phyloP scores from a whole-genome alignment of 257 asterid genomes.

The Solanum sitiens region DNA sequence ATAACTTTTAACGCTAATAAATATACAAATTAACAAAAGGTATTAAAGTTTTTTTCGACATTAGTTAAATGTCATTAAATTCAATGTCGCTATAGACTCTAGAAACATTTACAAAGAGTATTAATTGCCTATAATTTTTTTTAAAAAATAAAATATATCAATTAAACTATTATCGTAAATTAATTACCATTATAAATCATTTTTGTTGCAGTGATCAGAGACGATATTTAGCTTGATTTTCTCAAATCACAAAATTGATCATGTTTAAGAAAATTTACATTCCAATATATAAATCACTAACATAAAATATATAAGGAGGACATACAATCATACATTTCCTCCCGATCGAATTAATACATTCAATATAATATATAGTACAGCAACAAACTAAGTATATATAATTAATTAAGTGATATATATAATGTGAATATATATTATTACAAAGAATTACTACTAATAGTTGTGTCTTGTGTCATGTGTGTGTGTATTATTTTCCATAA shows the following conservation, averaged over 20 bases:
- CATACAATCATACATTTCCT: not conserved
- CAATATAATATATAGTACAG: not conserved
- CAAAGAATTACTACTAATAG: not conserved
- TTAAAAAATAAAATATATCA: too few relatives aligned
- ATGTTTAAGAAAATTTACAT: not conserved
- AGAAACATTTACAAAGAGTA: too few relatives aligned
- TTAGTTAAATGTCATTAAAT: too few relatives aligned
- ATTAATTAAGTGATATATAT: not conserved
- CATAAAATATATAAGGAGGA: not conserved
- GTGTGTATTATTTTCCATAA: slow-evolving; percentile 23
- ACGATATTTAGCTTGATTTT: not conserved
- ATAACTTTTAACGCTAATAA: too few relatives aligned
- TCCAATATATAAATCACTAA: not conserved
- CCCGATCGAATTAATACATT: not conserved
- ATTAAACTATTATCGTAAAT: too few relatives aligned
- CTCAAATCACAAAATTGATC: not conserved
- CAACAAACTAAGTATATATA: not conserved
- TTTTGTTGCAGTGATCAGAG: not conserved
- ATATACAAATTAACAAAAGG: too few relatives aligned
- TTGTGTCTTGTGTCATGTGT: not conserved
- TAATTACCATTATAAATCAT: not conserved
- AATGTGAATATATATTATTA: not conserved
- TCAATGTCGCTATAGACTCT: too few relatives aligned
- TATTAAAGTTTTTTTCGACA: too few relatives aligned
- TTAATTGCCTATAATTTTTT: too few relatives aligned